Evolutionary conservation across 441 rosid species (phyloP).

Genomic region (Macaranga tanarius): DNA sequence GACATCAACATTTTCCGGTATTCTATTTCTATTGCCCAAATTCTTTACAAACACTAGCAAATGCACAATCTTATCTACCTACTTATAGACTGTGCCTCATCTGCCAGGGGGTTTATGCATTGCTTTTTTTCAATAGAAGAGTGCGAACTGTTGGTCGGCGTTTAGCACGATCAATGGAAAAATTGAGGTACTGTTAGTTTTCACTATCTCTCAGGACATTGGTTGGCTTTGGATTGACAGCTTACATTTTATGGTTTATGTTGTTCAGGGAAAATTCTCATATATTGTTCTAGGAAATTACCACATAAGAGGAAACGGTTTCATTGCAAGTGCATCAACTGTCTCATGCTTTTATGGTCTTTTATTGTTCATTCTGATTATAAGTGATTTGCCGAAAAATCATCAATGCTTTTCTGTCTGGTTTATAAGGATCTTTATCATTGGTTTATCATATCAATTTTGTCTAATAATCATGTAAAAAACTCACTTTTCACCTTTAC

Average conservation of each 20-base stretch:
- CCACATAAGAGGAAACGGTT: constrained; percentile 2
- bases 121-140: constrained; percentile 90
- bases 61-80: constrained; percentile 4
- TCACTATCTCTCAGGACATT: not conserved
- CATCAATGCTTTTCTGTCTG: no score
- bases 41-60: constrained; percentile 10
- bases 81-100: constrained; percentile 24
- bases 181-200: constrained; percentile 63
- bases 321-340: not conserved
- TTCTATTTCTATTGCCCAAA: constrained; percentile 18
- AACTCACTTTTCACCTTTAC: no score
- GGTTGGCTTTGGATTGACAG: not conserved
- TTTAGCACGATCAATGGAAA: constrained; percentile 88
- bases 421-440: no score
- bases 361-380: constrained; percentile 3
- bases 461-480: no score
- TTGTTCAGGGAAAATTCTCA: not conserved
- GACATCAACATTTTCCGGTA: constrained; percentile 95
- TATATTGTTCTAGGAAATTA: not conserved
- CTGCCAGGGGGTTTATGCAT: constrained; percentile 85
- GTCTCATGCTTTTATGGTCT: not conserved
- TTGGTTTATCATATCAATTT: no score
- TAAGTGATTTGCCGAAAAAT: no score
- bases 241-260: not conserved
- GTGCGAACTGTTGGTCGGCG: constrained; percentile 87